These are phyloP conservation scores for Linderina pennispora DNA, from an alignment of 192 early-diverging fungal species.

Conservation along the genomic window DNA sequence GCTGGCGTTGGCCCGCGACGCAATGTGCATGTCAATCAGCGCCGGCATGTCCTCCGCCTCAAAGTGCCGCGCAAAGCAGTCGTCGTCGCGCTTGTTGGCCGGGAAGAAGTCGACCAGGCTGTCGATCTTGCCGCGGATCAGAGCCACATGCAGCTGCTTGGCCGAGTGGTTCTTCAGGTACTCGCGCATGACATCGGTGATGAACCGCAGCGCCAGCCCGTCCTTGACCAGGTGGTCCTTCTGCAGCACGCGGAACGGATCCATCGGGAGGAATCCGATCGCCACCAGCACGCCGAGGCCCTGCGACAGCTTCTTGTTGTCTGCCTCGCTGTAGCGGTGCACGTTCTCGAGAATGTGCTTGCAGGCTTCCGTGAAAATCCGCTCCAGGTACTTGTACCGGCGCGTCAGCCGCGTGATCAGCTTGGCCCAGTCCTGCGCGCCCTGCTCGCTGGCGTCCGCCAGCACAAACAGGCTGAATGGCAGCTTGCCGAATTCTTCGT, in stretches of 20 bases:
- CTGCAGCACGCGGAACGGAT: conserved; percentile 68
- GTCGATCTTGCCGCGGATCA: conserved; percentile 62
- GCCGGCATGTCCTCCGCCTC: conserved; percentile 88
- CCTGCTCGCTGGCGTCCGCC: conserved; percentile 48
- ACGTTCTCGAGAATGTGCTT: conserved; percentile 81
- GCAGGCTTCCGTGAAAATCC: conserved; percentile 77
- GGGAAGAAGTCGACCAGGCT: conserved; percentile 89
- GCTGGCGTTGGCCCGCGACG: conserved; percentile 57
- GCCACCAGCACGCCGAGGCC: conserved; percentile 71
- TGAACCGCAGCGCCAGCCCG: conserved; percentile 75
- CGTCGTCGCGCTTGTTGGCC: conserved; percentile 80
- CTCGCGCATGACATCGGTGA: conserved; percentile 75
- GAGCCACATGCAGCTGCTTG: conserved; percentile 65
- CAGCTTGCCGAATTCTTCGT: conserved; percentile 71
- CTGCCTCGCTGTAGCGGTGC: conserved; percentile 78
- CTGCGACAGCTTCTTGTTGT: conserved; percentile 73
- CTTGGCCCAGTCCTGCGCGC: conserved; percentile 70
- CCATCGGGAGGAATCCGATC: conserved; percentile 60
- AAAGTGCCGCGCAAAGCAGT: conserved; percentile 87
- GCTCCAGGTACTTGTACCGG: conserved; percentile 91
- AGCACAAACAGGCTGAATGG: conserved; percentile 64
- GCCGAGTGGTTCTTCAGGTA: conserved; percentile 71
- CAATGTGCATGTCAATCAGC: conserved; percentile 74
- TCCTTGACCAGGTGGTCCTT: conserved; percentile 96
- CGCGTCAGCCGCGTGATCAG: conserved; percentile 88